Evolutionary conservation across 192 early-diverging fungal genomes (phyloP).

Genomic region (Neocallimastix lanati): DNA sequence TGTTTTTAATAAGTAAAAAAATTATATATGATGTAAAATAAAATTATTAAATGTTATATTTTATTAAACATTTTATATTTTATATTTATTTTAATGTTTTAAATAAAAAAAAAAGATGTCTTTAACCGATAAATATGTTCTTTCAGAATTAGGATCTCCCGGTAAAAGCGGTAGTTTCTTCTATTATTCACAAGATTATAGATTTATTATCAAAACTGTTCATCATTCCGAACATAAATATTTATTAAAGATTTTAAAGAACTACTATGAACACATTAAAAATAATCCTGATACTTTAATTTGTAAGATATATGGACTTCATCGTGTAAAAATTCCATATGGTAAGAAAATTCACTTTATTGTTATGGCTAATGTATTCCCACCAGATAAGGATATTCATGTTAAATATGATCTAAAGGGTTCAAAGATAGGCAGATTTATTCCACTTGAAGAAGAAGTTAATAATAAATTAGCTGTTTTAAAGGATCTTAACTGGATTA

Average conservation of each 20-base stretch:
- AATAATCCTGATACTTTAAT: conserved; percentile 81
- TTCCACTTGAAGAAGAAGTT: conserved; percentile 52
- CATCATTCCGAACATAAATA: conserved; percentile 89
- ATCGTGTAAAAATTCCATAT: conserved; percentile 86
- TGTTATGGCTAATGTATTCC: conserved; percentile 98
- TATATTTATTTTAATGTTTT: too few relatives aligned
- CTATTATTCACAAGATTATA: conserved; percentile 94
- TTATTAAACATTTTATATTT: too few relatives aligned
- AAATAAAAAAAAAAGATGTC: conserved; percentile 65
- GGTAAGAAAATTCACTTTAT: conserved; percentile 94
- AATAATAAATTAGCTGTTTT: conserved; percentile 74
- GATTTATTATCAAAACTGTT: conserved; percentile 98
- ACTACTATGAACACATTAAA: conserved; percentile 82
- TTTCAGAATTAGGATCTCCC: conserved; percentile 82
- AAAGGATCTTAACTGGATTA: conserved; percentile 94
- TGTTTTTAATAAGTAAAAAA: too few relatives aligned
- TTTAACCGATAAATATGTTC: conserved; percentile 86
- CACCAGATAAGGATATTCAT: conserved; percentile 91
- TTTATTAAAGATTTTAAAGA: conserved; percentile 62
- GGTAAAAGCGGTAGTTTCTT: conserved; percentile 95
- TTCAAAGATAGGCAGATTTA: conserved; percentile 68
- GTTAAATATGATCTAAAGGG: conserved; percentile 93
- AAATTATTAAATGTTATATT: too few relatives aligned
- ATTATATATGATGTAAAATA: too few relatives aligned
- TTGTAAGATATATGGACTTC: conserved; percentile 85